Evolutionary conservation across 164 flowering plant species (phyloP), one percentile per base, ranked within the genome.

Genomic region (Buxus sempervirens): DNA sequence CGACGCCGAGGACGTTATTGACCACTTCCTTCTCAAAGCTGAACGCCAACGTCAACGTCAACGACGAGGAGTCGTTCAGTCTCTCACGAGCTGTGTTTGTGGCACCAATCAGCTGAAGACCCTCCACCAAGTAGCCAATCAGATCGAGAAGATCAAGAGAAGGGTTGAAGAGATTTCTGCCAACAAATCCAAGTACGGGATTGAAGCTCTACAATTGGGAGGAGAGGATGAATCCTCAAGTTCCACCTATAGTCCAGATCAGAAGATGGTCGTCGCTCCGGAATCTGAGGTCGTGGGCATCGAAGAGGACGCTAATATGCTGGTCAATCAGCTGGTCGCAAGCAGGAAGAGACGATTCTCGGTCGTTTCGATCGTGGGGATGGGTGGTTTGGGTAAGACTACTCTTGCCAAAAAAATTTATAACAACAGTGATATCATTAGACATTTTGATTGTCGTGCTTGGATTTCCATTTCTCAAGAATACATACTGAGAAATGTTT

Each of bases 391-490:
- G 0, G 69, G 69, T 21, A 66, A 60, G 63, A 60, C 63, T 5
- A 60, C 63, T 4, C 63, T 60, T 27, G 63, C 45, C 19, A 60
- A 60, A n/a, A 28, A 60, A 60, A 32, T 59, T 59, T 59, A 25
- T 28, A 59, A 59, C 2, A 7, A 21, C 21, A 19, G 0, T 4
- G 60, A n/a, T 25, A 42, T 66, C 18, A 53, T 14, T n/a, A 42
- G 19, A 1, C 65, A 53, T n/a, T 72, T 65, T 60, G 60, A 65
- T 21, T 28, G 48, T 10, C 36, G 38, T 13, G 62, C 62, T 59
- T 26, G 36, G 62, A 32, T 59, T 59, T 59, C 25, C 15, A n/a
- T 71, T 4, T 65, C 74, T 49, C 74, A 71, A 58, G 69, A 26
- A 16, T 71, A 65, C 25, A 32, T 18, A 57, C 6, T 18, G 18